Base-by-base conservation (phyloP, 75 land plant genomes). In the Pseudotsuga menziesii region DNA sequence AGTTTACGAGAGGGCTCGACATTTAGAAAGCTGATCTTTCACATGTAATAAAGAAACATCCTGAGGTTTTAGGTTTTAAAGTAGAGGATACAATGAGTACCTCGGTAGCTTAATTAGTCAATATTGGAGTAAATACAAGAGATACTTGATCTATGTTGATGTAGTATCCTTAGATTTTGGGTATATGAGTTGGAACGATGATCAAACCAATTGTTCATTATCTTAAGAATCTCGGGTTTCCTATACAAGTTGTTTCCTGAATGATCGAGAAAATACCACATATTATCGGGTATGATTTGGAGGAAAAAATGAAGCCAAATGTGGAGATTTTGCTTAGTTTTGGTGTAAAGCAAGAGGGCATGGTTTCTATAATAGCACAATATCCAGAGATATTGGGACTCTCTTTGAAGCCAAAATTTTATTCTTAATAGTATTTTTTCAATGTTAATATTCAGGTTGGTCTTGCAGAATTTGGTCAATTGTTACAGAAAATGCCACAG, bases 81-180 rank as follows among this genome's bases (percentile, higher is more conserved):
- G 83, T 84, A 0, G 98, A 94, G 32, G 98, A 95, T 2, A 94
- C 98, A 7, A 94, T 94, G 98, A 94, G 98, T 82, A 94, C 98
- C 29, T 90, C 95, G 0, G 90, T 94, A 4, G 95, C 86, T 13
- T 94, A 92, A 75, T 80, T 94, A 11, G 95, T 89, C 56, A 92
- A 90, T 73, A 82, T 92, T 35, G 98, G 98, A 13, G 91, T 94
- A 29, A 78, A 70, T 76, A 87, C 85, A 29, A 87, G 90, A 58
- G 91, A 89, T 67, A 89, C 92, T 72, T 95, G 95, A 6, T 90
- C 86, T 5, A 89, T 94, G 88, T 79, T 90, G 52, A 90, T 91
- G 8, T 88, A 92, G 72, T 87, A 78, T 76, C 98, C 95, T 0
- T 82, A 84, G 58, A 75, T 94, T 64, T 79, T 94, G 69, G 98